Conservation (phyloP, 371 early-diverging fungal species). For the Mortierella sp. region DNA sequence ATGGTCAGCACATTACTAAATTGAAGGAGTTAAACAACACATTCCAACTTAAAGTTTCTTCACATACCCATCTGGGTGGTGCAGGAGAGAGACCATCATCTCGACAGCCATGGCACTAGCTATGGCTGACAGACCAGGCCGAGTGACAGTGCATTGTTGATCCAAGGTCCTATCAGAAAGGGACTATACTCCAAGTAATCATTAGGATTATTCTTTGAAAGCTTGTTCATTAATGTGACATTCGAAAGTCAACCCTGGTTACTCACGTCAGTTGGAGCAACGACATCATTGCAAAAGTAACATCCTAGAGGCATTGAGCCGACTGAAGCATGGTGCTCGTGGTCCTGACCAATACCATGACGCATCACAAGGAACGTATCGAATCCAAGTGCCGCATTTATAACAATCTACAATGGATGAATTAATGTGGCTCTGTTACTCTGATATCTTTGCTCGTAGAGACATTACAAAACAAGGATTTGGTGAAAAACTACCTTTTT, state of each 20-base stretch:
- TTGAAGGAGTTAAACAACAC: not conserved
- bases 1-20: not conserved
- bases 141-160: constrained; percentile 97
- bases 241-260: not conserved
- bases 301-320: constrained; percentile 77
- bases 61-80: constrained; percentile 84
- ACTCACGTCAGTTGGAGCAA: constrained; percentile 91
- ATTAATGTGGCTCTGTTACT: not conserved
- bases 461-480: not conserved
- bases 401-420: constrained; percentile 68
- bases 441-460: not conserved
- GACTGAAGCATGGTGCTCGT: constrained; percentile 12
- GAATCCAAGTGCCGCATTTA: constrained; percentile 96
- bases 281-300: constrained; percentile 97
- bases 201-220: no score
- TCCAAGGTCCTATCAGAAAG: constrained; percentile 93
- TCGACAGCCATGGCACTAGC: constrained; percentile 92
- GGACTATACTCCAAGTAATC: constrained; percentile 66
- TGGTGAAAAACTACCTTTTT: constrained; percentile 59
- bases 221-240: no score
- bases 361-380: constrained; percentile 97
- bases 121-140: constrained; percentile 93
- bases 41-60: not conserved
- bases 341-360: constrained; percentile 78
- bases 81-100: constrained; percentile 87